These are phyloP conservation scores for Rhynchospora pubera DNA, from an alignment of 176 grass and related monocot genomes.

Conservation along the genomic window DNA sequence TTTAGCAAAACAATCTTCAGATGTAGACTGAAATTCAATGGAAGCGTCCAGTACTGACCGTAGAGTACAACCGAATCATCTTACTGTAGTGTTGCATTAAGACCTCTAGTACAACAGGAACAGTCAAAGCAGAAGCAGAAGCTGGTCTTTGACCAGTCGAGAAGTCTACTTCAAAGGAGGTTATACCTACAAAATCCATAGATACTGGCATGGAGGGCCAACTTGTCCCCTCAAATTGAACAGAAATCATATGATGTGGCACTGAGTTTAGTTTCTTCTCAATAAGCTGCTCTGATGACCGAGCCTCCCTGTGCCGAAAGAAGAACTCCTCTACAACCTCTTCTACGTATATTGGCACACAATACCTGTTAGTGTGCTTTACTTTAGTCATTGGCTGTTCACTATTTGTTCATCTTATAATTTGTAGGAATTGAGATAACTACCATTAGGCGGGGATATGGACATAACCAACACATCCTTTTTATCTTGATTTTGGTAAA, in stretches of 20 bases:
- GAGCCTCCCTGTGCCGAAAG: constrained; percentile 50
- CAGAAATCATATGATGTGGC: constrained; percentile 89
- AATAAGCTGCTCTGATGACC: constrained; percentile 71
- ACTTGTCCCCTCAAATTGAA: constrained; percentile 86
- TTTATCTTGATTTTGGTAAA: neutral
- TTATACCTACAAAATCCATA: constrained; percentile 91
- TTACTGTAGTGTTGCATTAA: constrained; percentile 96
- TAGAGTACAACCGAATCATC: constrained; percentile 76
- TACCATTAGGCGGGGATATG: neutral
- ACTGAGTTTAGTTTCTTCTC: constrained; percentile 71
- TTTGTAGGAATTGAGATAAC: neutral
- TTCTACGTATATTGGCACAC: constrained; percentile 86
- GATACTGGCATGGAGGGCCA: constrained; percentile 73
- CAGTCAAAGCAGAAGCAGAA: constrained; percentile 48
- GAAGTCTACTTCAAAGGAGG: constrained; percentile 91
- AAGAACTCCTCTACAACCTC: constrained; percentile 82
- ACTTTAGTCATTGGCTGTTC: constrained; percentile 1
- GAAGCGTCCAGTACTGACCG: constrained; percentile 40
- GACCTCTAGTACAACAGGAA: constrained; percentile 94
- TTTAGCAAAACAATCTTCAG: constrained; percentile 2
- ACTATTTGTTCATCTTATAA: constrained; percentile 1
- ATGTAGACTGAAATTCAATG: constrained; percentile 1
- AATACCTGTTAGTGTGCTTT: constrained; percentile 16
- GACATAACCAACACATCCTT: neutral
- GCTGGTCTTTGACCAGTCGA: constrained; percentile 54